These are phyloP conservation scores for Pontederia crassipes DNA, from an alignment of 176 grass and related monocot genomes.

Conservation along the genomic window DNA sequence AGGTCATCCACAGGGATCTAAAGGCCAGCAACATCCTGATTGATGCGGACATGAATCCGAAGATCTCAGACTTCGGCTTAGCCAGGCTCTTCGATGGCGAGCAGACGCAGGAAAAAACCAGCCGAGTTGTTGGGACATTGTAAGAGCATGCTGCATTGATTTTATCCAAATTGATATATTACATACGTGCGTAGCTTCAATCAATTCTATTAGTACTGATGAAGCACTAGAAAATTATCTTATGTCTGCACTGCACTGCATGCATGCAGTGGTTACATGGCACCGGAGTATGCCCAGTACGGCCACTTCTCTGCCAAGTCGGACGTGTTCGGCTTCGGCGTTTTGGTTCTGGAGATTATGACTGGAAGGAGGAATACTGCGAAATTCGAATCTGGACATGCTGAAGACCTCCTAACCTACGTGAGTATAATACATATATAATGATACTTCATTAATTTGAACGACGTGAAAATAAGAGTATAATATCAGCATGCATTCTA, in stretches of 20 bases:
- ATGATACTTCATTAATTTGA: not conserved
- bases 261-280: conserved; percentile 40
- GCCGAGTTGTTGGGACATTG: conserved; percentile 29
- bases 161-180: too few species aligned
- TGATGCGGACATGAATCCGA: conserved; percentile 36
- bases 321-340: conserved; percentile 43
- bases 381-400: conserved; percentile 28
- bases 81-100: conserved; percentile 22
- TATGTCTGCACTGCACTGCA: too few species aligned
- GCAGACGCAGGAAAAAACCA: conserved; percentile 21
- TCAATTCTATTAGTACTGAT: too few species aligned
- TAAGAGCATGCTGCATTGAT: not conserved
- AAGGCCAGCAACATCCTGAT: conserved; percentile 43
- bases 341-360: conserved; percentile 49
- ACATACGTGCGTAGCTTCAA: too few species aligned
- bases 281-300: conserved; percentile 43
- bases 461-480: too few species aligned
- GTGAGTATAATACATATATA: conserved; percentile 16
- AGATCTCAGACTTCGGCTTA: conserved; percentile 44
- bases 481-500: too few species aligned
- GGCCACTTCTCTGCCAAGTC: conserved; percentile 51
- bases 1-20: conserved; percentile 31
- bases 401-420: conserved; percentile 38
- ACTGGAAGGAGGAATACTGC: conserved; percentile 31
- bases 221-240: too few species aligned